phyloP scores from a whole-genome alignment of 108 stramenopile genomes.

The Schizochytrium sp. region DNA sequence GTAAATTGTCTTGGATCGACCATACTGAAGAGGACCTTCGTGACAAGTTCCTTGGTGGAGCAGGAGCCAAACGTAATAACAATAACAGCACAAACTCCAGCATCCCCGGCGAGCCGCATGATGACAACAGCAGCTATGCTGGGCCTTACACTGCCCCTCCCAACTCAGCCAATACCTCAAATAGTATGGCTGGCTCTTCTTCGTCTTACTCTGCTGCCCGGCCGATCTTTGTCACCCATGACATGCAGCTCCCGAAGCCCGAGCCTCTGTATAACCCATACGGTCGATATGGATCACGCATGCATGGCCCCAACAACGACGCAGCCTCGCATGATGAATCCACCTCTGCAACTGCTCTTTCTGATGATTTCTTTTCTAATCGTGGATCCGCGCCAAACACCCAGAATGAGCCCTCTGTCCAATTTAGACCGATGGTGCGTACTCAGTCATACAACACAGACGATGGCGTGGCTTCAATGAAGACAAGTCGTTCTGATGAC shows the following conservation, averaged over 20 bases:
- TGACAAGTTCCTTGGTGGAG: conserved; percentile 6
- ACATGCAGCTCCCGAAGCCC: neutral
- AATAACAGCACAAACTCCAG: neutral
- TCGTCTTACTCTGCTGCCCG: neutral
- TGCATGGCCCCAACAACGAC: neutral
- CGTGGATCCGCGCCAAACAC: neutral
- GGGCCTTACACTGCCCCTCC: too few relatives aligned
- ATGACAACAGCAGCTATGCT: too few relatives aligned
- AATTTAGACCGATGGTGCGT: neutral
- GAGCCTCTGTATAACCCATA: conserved; percentile 32
- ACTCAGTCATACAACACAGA: too few relatives aligned
- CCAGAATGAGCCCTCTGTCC: neutral
- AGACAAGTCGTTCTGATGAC: too few relatives aligned
- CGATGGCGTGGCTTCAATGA: too few relatives aligned
- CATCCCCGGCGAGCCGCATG: too few relatives aligned
- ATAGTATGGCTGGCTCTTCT: neutral
- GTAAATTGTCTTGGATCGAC: conserved; percentile 32
- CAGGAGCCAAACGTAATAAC: neutral
- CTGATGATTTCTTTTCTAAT: neutral
- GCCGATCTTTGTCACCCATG: neutral
- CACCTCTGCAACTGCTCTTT: conserved; percentile 19
- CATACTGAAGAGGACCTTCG: neutral
- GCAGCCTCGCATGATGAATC: neutral
- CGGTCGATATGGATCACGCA: neutral
- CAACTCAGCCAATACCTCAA: too few relatives aligned